These are phyloP conservation scores for Arthrobotrys iridis DNA, from an alignment of 2,329 filamentous ascomycete species.

Conservation along the genomic window DNA sequence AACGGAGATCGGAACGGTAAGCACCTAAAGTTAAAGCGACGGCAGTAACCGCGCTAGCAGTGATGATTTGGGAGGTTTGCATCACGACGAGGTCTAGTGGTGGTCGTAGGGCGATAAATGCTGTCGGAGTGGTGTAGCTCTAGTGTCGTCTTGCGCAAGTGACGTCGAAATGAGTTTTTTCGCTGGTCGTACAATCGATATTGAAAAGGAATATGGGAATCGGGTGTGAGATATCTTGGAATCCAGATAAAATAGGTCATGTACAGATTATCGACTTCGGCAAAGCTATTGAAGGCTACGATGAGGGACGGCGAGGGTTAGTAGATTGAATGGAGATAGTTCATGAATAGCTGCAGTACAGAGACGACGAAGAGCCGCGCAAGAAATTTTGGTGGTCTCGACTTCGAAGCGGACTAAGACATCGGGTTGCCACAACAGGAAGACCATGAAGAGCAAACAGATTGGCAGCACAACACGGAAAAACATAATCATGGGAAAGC, in stretches of 20 bases:
- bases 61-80: conserved; percentile 50
- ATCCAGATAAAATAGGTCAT: not conserved
- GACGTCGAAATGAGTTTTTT: not conserved
- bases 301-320: not conserved
- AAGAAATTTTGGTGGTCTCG: conserved; percentile 52
- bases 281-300: not conserved
- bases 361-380: conserved; percentile 24
- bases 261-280: not conserved
- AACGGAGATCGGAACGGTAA: not conserved
- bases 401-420: conserved; percentile 20
- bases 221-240: not conserved
- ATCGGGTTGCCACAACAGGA: conserved; percentile 1
- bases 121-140: not conserved
- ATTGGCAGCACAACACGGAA: conserved; percentile 13
- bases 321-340: not conserved
- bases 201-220: not conserved
- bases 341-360: not conserved
- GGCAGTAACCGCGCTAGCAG: conserved; percentile 51
- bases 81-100: not conserved
- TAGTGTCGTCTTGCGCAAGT: conserved; percentile 14
- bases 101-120: not conserved
- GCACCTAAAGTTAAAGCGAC: conserved; percentile 51
- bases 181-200: conserved; percentile 1
- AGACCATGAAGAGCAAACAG: conserved; percentile 14
- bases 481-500: not conserved